A percentile compares a stretch with the other conserved stretches of the same genome.
Conservation (phyloP, 2,329 filamentous ascomycete species). For the Pyrenophora graminea region DNA sequence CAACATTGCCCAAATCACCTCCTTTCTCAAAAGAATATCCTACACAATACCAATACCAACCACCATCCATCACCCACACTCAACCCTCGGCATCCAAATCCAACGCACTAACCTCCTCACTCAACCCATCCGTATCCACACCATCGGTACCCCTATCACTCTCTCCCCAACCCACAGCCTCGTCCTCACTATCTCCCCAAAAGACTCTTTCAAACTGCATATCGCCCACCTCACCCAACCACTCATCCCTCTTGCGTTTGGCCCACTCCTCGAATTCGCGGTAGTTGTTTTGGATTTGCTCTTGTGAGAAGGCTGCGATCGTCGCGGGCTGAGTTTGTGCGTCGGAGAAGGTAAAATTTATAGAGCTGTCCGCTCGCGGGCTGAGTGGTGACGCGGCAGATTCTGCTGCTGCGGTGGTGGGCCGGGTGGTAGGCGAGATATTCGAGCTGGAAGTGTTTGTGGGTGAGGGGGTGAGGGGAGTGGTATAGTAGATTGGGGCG, state of each 20-base stretch:
- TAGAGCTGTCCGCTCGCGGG: no score
- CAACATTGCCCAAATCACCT: no score
- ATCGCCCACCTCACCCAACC: slow-evolving; percentile 15
- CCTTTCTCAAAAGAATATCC: no score
- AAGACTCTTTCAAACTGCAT: slow-evolving; percentile 27
- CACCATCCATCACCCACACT: no score
- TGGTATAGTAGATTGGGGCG: no score
- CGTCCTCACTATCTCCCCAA: slow-evolving; percentile 14
- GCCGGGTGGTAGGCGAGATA: no score
- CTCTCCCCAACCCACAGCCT: neutral
- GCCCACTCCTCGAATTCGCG: slow-evolving; percentile 17
- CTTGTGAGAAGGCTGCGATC: slow-evolving; percentile 8
- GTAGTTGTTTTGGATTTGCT: slow-evolving; percentile 23
- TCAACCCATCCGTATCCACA: slow-evolving; percentile 4
- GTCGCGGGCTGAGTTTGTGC: neutral
- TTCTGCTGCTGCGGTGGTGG: no score
- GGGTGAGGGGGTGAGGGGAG: no score
- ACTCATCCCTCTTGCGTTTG: neutral
- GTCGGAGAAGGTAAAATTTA: no score
- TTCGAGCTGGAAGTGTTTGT: no score
- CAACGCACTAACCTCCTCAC: slow-evolving; percentile 7
- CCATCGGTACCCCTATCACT: neutral
- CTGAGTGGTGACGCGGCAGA: no score
- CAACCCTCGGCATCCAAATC: neutral
- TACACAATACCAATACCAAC: no score